Evolutionary conservation across 805 yeast species (phyloP), one percentile per base, ranked within the genome.

Genomic region (Lipomyces chichibuensis): DNA sequence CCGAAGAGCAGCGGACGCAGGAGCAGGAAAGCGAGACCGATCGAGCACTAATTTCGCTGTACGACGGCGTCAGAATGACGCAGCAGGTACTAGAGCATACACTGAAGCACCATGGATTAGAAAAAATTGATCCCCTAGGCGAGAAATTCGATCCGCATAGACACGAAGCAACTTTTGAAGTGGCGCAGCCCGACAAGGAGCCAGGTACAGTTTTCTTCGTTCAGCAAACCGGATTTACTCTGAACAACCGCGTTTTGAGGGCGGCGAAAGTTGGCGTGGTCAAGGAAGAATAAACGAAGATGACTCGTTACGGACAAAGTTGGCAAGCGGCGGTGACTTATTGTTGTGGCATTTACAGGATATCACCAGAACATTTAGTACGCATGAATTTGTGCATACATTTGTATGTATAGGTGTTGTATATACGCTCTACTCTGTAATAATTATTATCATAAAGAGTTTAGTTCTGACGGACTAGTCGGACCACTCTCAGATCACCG

Each of bases 261-360:
- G 96, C 98, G 39, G 97, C 98, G 66, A 92, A 92, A 84, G 98
- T 92, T 72, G 98, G 98, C 74, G 86, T 92, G 75, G 97, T 92
- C 72, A 91, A 89, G 81, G 7, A 39, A 5, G 27, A 39, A 43
- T 43, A 43, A 43, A 13, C 17, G 20, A 17, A 43, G 49, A 14
- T 37, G 39, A 37, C 3, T 37, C 39, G 39, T 5, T 29, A 5
- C 7, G 7, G 32, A 29, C 32, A 29, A 29, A 29, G 32, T 29
- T 29, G 32, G 6, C 2, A 29, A 29, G 32, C 49, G 49, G 23
- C 20, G 23, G 20, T n/a, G 3, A 17, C 23, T n/a, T n/a, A 43
- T 43, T 43, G 23, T n/a, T 6, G 20, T 43, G 49, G 23, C 49
- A 7, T 43, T 43, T 43, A n/a, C 49, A 43, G 3, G 49, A 43